Evolutionary conservation across 345 rosid genomes (phyloP), one percentile per base, ranked within the genome.

Genomic region (Salix koriyanagi): DNA sequence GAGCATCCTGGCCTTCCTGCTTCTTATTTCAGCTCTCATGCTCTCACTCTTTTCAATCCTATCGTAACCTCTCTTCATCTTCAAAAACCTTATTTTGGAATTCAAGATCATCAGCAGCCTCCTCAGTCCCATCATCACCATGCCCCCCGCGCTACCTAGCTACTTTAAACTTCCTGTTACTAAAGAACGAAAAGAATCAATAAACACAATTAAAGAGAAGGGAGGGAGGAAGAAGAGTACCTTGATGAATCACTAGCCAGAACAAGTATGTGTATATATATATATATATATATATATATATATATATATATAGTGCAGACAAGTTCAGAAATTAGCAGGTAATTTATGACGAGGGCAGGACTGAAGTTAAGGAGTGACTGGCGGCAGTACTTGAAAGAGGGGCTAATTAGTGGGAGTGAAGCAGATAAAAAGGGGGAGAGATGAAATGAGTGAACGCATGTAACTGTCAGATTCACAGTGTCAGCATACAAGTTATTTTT

Each of bases 11-110:
- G 98, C 97, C 80, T 91, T 92, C 80, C 88, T 87, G 90, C 97
- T 94, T 80, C 89, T 86, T 1, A 94, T 86, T 82, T 94, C 98
- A 65, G 89, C 79, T 72, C 97, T 90, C 97, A 91, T 94, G 83
- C 98, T 94, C n/a, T 92, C 95, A 75, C 92, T 94, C 87, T 94
- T 94, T 67, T 92, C 97, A 61, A 94, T 86, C 92, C 89, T 92
- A 73, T 92, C 91, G 67, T 92, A 91, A 30, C 81, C 77, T 67
- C 84, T 92, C 86, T 86, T 77, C 84, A 80, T 83, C 89, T 81
- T 92, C 88, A 91, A 41, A 3, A 79, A 69, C 89, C 84, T 92
- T 73, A 90, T 84, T 69, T 89, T 94, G 4, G 91, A 85, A 78
- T 92, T 94, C 84, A 94, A 83, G 81, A 65, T 85, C 76, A 71